phyloP scores from a whole-genome alignment of 495 filamentous ascomycete genomes.

The Elaphomyces granulatus region DNA sequence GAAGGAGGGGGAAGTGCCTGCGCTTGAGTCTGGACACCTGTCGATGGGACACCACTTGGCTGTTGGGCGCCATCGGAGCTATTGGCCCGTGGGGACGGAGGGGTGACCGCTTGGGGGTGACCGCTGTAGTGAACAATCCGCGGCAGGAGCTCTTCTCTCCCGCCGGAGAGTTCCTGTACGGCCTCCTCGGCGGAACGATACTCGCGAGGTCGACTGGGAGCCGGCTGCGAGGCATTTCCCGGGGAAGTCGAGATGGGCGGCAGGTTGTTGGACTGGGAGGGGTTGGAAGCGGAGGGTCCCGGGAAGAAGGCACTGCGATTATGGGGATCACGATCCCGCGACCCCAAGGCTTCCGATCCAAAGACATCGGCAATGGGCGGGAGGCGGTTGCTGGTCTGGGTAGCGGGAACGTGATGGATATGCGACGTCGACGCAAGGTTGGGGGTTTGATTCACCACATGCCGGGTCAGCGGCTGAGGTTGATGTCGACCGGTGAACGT shows the following conservation, averaged over 20 bases:
- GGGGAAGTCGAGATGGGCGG: slow-evolving; percentile 61
- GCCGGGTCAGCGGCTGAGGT: slow-evolving; percentile 65
- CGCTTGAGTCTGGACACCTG: slow-evolving; percentile 9
- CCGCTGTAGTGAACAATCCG: slow-evolving; percentile 91
- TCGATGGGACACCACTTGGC: slow-evolving; percentile 7
- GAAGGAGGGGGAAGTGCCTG: slow-evolving; percentile 14
- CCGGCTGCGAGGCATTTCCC: slow-evolving; percentile 39
- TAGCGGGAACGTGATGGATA: slow-evolving; percentile 81
- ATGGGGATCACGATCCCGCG: slow-evolving; percentile 18
- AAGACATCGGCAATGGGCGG: slow-evolving; percentile 94
- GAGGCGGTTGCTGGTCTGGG: slow-evolving; percentile 80
- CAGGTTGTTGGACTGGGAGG: slow-evolving; percentile 55
- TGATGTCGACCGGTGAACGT: slow-evolving; percentile 86
- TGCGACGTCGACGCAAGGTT: slow-evolving; percentile 77
- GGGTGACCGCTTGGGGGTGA: slow-evolving; percentile 76
- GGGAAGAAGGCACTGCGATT: slow-evolving; percentile 32
- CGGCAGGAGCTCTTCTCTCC: slow-evolving; percentile 79
- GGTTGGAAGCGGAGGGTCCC: slow-evolving; percentile 37
- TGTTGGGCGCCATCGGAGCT: slow-evolving; percentile 12
- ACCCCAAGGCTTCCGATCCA: slow-evolving; percentile 58
- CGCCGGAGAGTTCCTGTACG: slow-evolving; percentile 75
- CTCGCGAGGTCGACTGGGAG: slow-evolving; percentile 56
- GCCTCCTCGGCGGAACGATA: slow-evolving; percentile 94
- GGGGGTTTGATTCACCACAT: slow-evolving; percentile 72
- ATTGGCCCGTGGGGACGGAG: slow-evolving; percentile 57